Evolutionary conservation across 169 alveolate species (phyloP).

Genomic region (Blepharisma undulans): DNA sequence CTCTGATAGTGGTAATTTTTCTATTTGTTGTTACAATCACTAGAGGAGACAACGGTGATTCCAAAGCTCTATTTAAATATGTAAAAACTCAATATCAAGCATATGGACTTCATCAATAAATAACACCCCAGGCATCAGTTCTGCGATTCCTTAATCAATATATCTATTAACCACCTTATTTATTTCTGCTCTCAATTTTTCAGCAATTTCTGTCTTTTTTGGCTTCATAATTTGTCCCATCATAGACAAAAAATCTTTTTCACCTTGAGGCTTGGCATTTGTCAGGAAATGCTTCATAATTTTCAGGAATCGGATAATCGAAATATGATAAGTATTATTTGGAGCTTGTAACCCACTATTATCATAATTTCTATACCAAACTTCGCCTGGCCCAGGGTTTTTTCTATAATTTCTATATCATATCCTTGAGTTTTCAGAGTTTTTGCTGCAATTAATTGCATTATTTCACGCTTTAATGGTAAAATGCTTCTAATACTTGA

Average conservation of each 20-base stretch:
- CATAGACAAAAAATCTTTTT: slow-evolving; percentile 95
- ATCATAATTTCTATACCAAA: slow-evolving; percentile 34
- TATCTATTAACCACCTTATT: slow-evolving; percentile 98
- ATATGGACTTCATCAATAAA: slow-evolving; percentile 99
- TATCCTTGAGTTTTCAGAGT: slow-evolving; percentile 18
- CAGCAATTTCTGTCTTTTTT: slow-evolving; percentile 99
- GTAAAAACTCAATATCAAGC: slow-evolving; percentile 99
- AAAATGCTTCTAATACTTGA: no score
- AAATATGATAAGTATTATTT: not conserved
- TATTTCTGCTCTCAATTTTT: slow-evolving; percentile 96
- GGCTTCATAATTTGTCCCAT: slow-evolving; percentile 96
- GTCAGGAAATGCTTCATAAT: slow-evolving; percentile 81
- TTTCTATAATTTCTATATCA: slow-evolving; percentile 31
- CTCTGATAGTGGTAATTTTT: slow-evolving; percentile 95
- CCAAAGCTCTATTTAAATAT: slow-evolving; percentile 97
- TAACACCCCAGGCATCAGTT: slow-evolving; percentile 99
- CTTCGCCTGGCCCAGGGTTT: slow-evolving; percentile 21
- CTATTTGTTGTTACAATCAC: slow-evolving; percentile 98
- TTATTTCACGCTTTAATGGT: no score
- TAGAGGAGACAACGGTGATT: slow-evolving; percentile 97
- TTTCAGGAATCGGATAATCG: not conserved
- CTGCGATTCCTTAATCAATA: slow-evolving; percentile 98
- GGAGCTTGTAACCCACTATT: slow-evolving; percentile 5
- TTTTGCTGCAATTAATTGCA: no score
- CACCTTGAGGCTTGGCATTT: slow-evolving; percentile 99